phyloP scores from a whole-genome alignment of 176 grass and related monocot genomes.

The Musa troglodytarum region DNA sequence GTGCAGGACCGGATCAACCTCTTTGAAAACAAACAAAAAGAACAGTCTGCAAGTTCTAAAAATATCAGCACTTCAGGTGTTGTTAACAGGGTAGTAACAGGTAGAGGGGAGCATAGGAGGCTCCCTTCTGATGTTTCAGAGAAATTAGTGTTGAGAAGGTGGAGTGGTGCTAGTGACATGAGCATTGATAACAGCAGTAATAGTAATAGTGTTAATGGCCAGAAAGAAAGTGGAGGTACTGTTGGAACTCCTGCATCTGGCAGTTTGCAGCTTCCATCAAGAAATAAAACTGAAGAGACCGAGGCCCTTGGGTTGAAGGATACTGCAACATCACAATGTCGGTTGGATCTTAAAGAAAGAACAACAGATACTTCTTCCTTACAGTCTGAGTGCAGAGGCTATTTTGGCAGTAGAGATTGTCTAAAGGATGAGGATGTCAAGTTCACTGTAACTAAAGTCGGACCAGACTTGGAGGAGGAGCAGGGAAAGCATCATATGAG shows the following conservation, averaged over 20 bases:
- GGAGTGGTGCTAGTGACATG: constrained; percentile 98
- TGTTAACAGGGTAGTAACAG: constrained; percentile 46
- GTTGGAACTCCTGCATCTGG: constrained; percentile 55
- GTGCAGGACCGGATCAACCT: constrained; percentile 95
- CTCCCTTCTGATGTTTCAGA: constrained; percentile 80
- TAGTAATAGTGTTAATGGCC: constrained; percentile 48
- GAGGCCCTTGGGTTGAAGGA: constrained; percentile 37
- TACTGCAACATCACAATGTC: constrained; percentile 33
- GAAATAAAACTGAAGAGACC: constrained; percentile 30
- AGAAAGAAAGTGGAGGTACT: constrained; percentile 52
- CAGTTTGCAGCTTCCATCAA: constrained; percentile 37
- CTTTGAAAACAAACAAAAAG: constrained; percentile 84
- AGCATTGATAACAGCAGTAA: constrained; percentile 84
- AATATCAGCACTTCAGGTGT: constrained; percentile 32
- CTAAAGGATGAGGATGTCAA: constrained; percentile 32
- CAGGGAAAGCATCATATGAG: constrained; percentile 11
- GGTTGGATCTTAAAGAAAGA: constrained; percentile 38
- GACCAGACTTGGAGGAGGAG: constrained; percentile 35
- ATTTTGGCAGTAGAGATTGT: constrained; percentile 21
- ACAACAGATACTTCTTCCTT: constrained; percentile 15
- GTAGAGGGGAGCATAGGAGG: constrained; percentile 80
- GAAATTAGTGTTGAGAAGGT: constrained; percentile 76
- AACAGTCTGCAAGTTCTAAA: constrained; percentile 63
- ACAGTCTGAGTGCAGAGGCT: constrained; percentile 14
- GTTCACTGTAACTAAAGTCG: constrained; percentile 27